phyloP scores from a whole-genome alignment of 2,329 filamentous ascomycete genomes.

The Hypoxylon sp. region DNA sequence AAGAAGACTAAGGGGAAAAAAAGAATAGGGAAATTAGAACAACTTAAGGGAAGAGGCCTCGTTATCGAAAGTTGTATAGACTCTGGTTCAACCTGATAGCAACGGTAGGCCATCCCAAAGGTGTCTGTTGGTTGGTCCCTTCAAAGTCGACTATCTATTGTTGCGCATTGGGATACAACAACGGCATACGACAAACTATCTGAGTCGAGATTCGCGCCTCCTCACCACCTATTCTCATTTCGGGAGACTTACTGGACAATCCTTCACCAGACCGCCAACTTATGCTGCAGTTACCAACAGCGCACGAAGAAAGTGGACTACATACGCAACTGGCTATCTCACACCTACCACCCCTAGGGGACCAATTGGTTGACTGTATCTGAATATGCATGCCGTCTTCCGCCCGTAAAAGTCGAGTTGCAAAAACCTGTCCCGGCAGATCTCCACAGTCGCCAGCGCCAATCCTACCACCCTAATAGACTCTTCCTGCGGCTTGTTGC shows the following conservation, averaged over 20 bases:
- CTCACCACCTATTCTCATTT: slow-evolving; percentile 52
- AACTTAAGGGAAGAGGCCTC: slow-evolving; percentile 36
- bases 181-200: slow-evolving; percentile 49
- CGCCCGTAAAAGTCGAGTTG: slow-evolving; percentile 61
- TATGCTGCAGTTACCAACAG: slow-evolving; percentile 57
- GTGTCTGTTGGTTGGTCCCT: slow-evolving; percentile 53
- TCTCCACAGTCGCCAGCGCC: slow-evolving; percentile 52
- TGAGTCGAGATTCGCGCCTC: slow-evolving; percentile 50
- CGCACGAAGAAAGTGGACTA: slow-evolving; percentile 56
- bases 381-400: slow-evolving; percentile 66
- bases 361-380: slow-evolving; percentile 61
- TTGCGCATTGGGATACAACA: slow-evolving; percentile 50
- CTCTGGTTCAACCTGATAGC: slow-evolving; percentile 45
- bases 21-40: slow-evolving; percentile 36
- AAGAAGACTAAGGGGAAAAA: slow-evolving; percentile 32
- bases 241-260: slow-evolving; percentile 52
- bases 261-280: slow-evolving; percentile 52
- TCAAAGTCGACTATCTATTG: slow-evolving; percentile 50
- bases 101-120: slow-evolving; percentile 46
- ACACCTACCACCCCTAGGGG: slow-evolving; percentile 54
- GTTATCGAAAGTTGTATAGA: slow-evolving; percentile 36
- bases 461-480: slow-evolving; percentile 47
- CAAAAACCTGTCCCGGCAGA: slow-evolving; percentile 54
- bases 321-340: slow-evolving; percentile 54
- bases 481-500: slow-evolving; percentile 44